Conservation (phyloP, 257 asterid genomes). For the Nicotiana benthamiana region DNA sequence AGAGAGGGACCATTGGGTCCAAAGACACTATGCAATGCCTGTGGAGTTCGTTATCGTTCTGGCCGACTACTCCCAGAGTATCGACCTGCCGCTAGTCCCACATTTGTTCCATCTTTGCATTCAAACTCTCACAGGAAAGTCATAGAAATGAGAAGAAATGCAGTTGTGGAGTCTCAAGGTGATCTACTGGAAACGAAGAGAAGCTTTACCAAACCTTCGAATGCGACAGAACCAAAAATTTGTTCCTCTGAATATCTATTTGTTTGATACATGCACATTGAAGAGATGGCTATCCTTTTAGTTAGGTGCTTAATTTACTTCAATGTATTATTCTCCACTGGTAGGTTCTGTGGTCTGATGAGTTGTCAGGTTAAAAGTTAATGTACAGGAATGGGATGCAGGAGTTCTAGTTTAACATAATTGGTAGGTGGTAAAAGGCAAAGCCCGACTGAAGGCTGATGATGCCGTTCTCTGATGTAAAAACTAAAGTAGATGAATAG, state of each 20-base stretch:
- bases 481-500: background rate
- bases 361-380: background rate
- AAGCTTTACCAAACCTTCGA: background rate
- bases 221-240: conserved; percentile 32
- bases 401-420: background rate
- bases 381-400: conserved; percentile 14
- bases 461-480: background rate
- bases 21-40: conserved; percentile 57
- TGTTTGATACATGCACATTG: conserved; percentile 28
- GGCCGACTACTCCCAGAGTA: conserved; percentile 54
- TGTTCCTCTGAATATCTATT: conserved; percentile 30
- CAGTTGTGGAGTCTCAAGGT: conserved; percentile 7
- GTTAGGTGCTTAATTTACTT: conserved; percentile 19
- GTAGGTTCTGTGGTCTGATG: background rate
- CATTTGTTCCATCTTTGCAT: conserved; percentile 46
- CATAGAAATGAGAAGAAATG: conserved; percentile 35
- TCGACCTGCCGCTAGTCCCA: conserved; percentile 59
- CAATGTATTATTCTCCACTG: background rate
- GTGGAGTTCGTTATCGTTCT: conserved; percentile 54
- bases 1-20: conserved; percentile 66
- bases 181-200: no score
- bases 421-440: background rate
- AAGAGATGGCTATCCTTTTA: conserved; percentile 15
- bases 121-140: conserved; percentile 66
- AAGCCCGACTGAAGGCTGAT: background rate